Evolutionary conservation across 768 basidiomycete species (phyloP).

Genomic region (Termitomyces sp.): DNA sequence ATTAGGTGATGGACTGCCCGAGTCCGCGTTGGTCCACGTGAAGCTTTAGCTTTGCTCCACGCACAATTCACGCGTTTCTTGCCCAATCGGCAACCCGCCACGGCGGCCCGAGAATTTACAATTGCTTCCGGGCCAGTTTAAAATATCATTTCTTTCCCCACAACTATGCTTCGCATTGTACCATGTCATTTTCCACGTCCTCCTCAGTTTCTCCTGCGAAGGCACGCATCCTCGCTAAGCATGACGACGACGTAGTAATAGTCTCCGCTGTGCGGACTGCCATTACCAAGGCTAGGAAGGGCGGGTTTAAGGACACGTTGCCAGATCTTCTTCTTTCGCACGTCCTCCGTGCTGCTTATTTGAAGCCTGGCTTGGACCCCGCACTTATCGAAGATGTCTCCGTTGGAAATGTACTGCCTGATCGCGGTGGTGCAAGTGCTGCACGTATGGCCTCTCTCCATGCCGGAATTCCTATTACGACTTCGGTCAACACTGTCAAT

Average conservation of each 20-base stretch:
- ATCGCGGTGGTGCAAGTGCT: constrained; percentile 75
- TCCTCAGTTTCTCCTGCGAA: constrained; percentile 36
- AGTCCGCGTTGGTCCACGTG: not conserved
- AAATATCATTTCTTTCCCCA: not conserved
- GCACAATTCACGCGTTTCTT: too few species aligned
- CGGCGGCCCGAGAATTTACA: not conserved
- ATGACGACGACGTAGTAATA: constrained; percentile 88
- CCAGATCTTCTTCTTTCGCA: constrained; percentile 80
- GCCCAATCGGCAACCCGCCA: too few species aligned
- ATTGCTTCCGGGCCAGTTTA: not conserved
- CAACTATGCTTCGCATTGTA: not conserved
- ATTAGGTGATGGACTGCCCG: too few species aligned
- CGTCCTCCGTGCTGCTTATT: constrained; percentile 70
- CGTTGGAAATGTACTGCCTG: constrained; percentile 87
- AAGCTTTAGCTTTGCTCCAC: too few species aligned
- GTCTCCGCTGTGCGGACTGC: constrained; percentile 86
- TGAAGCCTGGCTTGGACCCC: constrained; percentile 68
- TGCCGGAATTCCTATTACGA: constrained; percentile 77
- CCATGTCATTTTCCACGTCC: constrained; percentile 3
- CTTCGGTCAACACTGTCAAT: constrained; percentile 80
- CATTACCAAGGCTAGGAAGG: constrained; percentile 85
- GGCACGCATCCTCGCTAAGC: constrained; percentile 62
- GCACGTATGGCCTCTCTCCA: constrained; percentile 87
- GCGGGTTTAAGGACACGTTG: constrained; percentile 88
- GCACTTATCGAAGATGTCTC: constrained; percentile 79